A percentile compares a stretch with the other conserved stretches of the same genome.
Conservation (phyloP, 371 early-diverging fungal species). For the Zopfochytrium polystomum region DNA sequence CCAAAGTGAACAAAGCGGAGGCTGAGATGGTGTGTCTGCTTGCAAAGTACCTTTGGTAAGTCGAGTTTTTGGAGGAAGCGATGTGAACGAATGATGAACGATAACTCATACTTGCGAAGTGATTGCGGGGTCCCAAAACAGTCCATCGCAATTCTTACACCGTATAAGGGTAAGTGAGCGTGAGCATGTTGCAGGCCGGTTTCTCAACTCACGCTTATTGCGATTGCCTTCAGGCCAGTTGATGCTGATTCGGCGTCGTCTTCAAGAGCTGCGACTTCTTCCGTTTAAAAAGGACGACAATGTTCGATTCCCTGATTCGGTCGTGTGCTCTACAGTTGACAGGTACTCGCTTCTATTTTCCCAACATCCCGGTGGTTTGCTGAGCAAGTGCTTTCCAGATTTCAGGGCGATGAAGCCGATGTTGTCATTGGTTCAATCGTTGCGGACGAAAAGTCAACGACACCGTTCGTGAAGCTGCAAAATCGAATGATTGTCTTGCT, state of each 20-base stretch:
- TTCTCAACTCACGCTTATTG: conserved; percentile 3
- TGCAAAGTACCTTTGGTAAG: neutral
- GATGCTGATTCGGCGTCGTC: no score
- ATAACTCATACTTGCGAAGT: conserved; percentile 14
- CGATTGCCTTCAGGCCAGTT: conserved; percentile 10
- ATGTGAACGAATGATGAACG: no score
- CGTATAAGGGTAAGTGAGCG: conserved; percentile 34
- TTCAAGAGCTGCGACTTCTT: no score
- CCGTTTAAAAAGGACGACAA: no score
- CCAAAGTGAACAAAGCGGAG: conserved; percentile 25
- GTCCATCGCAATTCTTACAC: conserved; percentile 35
- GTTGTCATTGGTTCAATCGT: conserved; percentile 29
- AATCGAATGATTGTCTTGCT: conserved; percentile 39
- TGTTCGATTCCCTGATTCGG: no score
- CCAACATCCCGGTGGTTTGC: no score
- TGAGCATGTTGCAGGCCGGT: conserved; percentile 14
- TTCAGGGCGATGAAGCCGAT: conserved; percentile 32
- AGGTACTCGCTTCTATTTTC: no score
- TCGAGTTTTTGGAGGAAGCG: no score
- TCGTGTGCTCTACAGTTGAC: no score
- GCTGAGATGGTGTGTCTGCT: conserved; percentile 11
- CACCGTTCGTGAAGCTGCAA: conserved; percentile 28
- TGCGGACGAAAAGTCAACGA: conserved; percentile 25
- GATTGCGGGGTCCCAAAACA: conserved; percentile 25
- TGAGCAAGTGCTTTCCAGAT: no score